Conservation (phyloP, 2,329 filamentous ascomycete species). For the Ophiostoma himal-ulmi region DNA sequence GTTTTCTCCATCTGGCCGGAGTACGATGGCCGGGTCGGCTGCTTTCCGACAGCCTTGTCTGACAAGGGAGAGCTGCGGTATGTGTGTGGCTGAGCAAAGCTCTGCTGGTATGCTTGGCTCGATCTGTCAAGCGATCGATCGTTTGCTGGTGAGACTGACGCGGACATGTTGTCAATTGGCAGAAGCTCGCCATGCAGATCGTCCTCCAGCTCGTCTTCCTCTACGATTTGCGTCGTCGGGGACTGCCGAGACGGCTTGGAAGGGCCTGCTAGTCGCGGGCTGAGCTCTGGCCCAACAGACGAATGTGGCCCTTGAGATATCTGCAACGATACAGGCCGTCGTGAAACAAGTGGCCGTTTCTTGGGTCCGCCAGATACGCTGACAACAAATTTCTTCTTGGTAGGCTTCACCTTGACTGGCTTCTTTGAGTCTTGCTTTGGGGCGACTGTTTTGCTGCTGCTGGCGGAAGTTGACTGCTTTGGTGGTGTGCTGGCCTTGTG, state of each 20-base stretch:
- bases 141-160: neutral
- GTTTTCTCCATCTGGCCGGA: conserved; percentile 18
- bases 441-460: conserved; percentile 17
- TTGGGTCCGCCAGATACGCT: conserved; percentile 39
- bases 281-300: conserved; percentile 35
- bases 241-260: neutral
- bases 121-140: neutral
- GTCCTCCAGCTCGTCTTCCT: conserved; percentile 20
- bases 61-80: conserved; percentile 29
- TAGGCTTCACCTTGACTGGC: conserved; percentile 8
- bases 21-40: conserved; percentile 32
- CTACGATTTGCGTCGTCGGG: conserved; percentile 7
- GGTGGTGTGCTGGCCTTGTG: neutral
- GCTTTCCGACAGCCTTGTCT: conserved; percentile 47
- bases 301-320: conserved; percentile 49
- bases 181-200: neutral
- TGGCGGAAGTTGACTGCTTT: neutral
- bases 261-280: conserved; percentile 21
- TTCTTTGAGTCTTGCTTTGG: conserved; percentile 10
- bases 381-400: conserved; percentile 39
- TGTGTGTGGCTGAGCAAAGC: conserved; percentile 4
- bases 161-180: neutral
- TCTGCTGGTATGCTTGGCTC: conserved; percentile 17
- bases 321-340: conserved; percentile 35
- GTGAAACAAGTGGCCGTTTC: conserved; percentile 42